Evolutionary conservation across 2,329 filamentous ascomycete species (phyloP).

Genomic region (Colletotrichum camelliae): DNA sequence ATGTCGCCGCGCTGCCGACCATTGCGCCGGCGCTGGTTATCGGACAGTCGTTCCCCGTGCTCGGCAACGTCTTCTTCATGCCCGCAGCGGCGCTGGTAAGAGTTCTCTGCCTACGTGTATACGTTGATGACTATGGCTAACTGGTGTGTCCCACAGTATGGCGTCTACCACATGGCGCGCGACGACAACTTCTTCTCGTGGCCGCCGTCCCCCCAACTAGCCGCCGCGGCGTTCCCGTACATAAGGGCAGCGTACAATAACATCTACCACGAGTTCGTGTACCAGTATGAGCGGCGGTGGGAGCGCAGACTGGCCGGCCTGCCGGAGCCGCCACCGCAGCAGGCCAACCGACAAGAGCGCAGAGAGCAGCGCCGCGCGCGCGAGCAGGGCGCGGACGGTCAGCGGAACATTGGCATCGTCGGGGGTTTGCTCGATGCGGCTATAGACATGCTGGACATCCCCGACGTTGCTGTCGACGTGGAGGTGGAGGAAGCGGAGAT

Average conservation of each 20-base stretch:
- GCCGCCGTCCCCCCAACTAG: conserved; percentile 59
- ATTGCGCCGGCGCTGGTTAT: conserved; percentile 53
- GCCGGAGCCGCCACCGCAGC: conserved; percentile 20
- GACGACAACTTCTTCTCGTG: conserved; percentile 52
- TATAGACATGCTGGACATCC: conserved; percentile 24
- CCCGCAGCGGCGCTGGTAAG: conserved; percentile 48
- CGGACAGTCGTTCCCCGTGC: conserved; percentile 46
- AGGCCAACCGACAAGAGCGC: background rate
- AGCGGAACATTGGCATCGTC: conserved; percentile 22
- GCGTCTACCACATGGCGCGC: conserved; percentile 48
- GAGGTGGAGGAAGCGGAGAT: conserved; percentile 23
- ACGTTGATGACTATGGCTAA: background rate
- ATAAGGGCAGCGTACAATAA: conserved; percentile 50
- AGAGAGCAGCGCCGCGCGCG: background rate
- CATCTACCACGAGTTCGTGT: conserved; percentile 51
- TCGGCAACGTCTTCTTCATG: conserved; percentile 47
- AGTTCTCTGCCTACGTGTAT: background rate
- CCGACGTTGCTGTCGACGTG: conserved; percentile 28
- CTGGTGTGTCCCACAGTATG: conserved; percentile 43
- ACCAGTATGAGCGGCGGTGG: conserved; percentile 52
- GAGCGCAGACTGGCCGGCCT: conserved; percentile 51
- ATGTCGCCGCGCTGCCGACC: conserved; percentile 38
- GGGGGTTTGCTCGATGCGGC: conserved; percentile 26
- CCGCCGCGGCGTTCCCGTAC: conserved; percentile 55
- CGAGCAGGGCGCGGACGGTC: conserved; percentile 11